phyloP scores from a whole-genome alignment of 1,139 yeast species.

The Debaryomyces fabryi region DNA sequence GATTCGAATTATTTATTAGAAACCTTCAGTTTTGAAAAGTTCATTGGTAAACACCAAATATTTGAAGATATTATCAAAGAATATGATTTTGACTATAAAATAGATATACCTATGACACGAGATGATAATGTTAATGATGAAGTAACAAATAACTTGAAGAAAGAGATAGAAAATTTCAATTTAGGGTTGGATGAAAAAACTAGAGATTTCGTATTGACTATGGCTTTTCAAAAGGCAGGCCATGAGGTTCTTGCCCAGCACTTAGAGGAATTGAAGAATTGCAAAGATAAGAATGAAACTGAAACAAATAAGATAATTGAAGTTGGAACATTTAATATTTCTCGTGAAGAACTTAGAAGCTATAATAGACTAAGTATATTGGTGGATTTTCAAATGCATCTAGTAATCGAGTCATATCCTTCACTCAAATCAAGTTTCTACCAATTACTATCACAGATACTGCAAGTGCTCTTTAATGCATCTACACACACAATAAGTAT shows the following conservation, averaged over 20 bases:
- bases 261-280: constrained; percentile 1
- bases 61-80: constrained; percentile 6
- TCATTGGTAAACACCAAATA: constrained; percentile 1
- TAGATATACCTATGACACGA: constrained; percentile 3
- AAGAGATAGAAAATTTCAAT: constrained; percentile 22
- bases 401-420: constrained; percentile 16
- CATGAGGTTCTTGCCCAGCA: constrained; percentile 11
- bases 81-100: constrained; percentile 7
- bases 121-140: constrained; percentile 12
- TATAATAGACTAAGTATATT: constrained; percentile 23
- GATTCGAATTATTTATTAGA: constrained; percentile 4
- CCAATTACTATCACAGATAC: constrained; percentile 23
- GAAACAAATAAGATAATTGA: background rate
- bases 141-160: background rate
- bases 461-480: constrained; percentile 24
- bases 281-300: background rate
- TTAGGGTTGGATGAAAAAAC: constrained; percentile 20
- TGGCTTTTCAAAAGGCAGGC: constrained; percentile 23
- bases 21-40: constrained; percentile 1
- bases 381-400: constrained; percentile 29
- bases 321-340: constrained; percentile 5
- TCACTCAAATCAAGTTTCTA: constrained; percentile 27
- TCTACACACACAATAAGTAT: constrained; percentile 25
- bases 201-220: constrained; percentile 20
- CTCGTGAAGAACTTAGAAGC: constrained; percentile 9